A percentile compares a stretch with the other conserved stretches of the same genome.
Evolutionary conservation across 2,329 filamentous ascomycete species (phyloP).

Genomic region (Alternaria alternata): DNA sequence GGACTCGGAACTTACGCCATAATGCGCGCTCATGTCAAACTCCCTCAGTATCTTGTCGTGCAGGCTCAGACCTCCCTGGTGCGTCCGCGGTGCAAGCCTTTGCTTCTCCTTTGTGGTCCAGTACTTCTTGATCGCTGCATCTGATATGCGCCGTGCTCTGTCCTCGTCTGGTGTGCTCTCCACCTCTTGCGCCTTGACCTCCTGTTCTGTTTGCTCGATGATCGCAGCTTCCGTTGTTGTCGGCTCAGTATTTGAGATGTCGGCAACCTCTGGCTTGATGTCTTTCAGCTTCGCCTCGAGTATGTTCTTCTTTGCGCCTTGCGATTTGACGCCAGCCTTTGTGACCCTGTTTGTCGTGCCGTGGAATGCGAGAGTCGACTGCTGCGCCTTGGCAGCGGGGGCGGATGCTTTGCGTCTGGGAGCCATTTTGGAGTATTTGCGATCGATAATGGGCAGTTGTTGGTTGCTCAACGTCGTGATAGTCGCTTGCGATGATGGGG

Average conservation of each 20-base stretch:
- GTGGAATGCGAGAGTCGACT: slow-evolving; percentile 71
- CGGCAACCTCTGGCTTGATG: slow-evolving; percentile 32
- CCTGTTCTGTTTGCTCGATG: slow-evolving; percentile 49
- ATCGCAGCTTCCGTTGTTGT: slow-evolving; percentile 53
- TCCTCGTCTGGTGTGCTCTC: slow-evolving; percentile 55
- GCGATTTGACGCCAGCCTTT: slow-evolving; percentile 58
- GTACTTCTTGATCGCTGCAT: slow-evolving; percentile 76
- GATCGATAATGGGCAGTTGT: slow-evolving; percentile 1
- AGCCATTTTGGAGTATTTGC: slow-evolving; percentile 48
- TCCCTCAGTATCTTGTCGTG: slow-evolving; percentile 89
- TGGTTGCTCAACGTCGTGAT: slow-evolving; percentile 7
- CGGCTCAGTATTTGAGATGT: slow-evolving; percentile 37
- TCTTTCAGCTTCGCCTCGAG: slow-evolving; percentile 45
- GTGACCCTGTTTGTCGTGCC: slow-evolving; percentile 64
- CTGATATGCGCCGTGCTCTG: slow-evolving; percentile 70
- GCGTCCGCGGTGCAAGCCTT: slow-evolving; percentile 74
- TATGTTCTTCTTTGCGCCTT: slow-evolving; percentile 51
- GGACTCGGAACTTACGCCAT: slow-evolving; percentile 72
- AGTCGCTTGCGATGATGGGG: slow-evolving; percentile 16
- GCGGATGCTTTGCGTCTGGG: slow-evolving; percentile 55
- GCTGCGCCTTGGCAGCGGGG: slow-evolving; percentile 59
- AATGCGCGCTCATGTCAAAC: slow-evolving; percentile 91
- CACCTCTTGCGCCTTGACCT: slow-evolving; percentile 35
- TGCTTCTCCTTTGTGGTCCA: slow-evolving; percentile 77
- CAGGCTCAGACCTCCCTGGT: slow-evolving; percentile 75